Evolutionary conservation across 345 rosid species (phyloP).

Genomic region (Sapria himalayana): DNA sequence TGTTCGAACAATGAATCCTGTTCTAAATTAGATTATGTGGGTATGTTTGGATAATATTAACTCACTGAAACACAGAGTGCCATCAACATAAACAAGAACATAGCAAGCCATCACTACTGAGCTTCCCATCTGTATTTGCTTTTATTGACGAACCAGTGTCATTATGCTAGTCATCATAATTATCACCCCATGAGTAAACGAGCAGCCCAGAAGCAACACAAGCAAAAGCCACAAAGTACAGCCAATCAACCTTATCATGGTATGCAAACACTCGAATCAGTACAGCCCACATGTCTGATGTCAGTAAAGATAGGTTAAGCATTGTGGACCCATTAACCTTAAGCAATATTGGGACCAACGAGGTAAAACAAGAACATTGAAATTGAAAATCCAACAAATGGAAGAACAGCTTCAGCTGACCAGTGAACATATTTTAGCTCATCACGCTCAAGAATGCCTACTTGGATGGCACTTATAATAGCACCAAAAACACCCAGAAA

Average conservation of each 20-base stretch:
- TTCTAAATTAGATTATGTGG: no score
- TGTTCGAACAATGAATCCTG: no score
- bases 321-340: constrained; percentile 82
- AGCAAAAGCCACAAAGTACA: constrained; percentile 68
- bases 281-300: constrained; percentile 94
- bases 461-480: constrained; percentile 58
- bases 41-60: no score
- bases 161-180: no score
- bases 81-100: no score
- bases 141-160: background rate
- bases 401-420: constrained; percentile 61
- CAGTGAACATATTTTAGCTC: constrained; percentile 62
- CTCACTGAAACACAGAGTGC: no score
- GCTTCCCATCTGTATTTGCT: background rate
- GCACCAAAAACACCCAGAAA: constrained; percentile 72
- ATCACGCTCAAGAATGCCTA: constrained; percentile 54
- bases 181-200: constrained; percentile 51
- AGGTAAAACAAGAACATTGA: constrained; percentile 66
- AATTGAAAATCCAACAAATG: constrained; percentile 37
- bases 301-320: constrained; percentile 75
- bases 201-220: constrained; percentile 46
- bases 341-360: constrained; percentile 55
- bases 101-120: background rate
- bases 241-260: constrained; percentile 92
- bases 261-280: constrained; percentile 66